phyloP scores from a whole-genome alignment of 2,329 filamentous ascomycete species.

The Xylaria sp. region DNA sequence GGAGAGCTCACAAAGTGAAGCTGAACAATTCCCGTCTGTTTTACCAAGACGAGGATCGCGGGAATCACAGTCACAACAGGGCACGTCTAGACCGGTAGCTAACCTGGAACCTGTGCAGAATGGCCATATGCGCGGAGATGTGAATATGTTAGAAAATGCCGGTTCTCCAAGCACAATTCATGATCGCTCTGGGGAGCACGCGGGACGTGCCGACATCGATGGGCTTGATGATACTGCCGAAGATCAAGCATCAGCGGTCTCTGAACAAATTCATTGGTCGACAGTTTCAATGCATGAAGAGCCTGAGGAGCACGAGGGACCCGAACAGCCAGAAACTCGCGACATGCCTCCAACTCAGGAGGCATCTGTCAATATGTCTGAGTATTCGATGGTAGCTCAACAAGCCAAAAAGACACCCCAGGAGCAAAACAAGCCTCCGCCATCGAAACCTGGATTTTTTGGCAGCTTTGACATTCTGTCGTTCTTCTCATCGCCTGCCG shows the following conservation, averaged over 20 bases:
- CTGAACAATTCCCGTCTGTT: slow-evolving; percentile 27
- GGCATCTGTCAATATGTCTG: slow-evolving; percentile 41
- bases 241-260: not conserved
- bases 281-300: slow-evolving; percentile 7
- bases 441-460: slow-evolving; percentile 37
- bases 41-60: slow-evolving; percentile 20
- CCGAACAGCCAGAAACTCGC: slow-evolving; percentile 6
- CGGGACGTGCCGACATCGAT: slow-evolving; percentile 13
- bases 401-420: slow-evolving; percentile 29
- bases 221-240: slow-evolving; percentile 5
- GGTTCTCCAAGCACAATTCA: slow-evolving; percentile 8
- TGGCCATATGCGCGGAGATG: not conserved
- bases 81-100: not conserved
- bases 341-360: slow-evolving; percentile 6
- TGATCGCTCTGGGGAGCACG: slow-evolving; percentile 14
- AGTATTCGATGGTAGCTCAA: slow-evolving; percentile 53
- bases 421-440: slow-evolving; percentile 32
- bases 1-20: slow-evolving; percentile 35
- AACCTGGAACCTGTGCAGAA: slow-evolving; percentile 8
- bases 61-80: slow-evolving; percentile 30
- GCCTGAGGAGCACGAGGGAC: not conserved
- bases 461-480: slow-evolving; percentile 54
- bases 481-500: slow-evolving; percentile 64
- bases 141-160: not conserved
- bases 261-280: slow-evolving; percentile 3